A percentile compares a stretch with the other conserved stretches of the same genome.
phyloP scores from a whole-genome alignment of 208 protist genomes.

The Naegleria lovaniensis region DNA sequence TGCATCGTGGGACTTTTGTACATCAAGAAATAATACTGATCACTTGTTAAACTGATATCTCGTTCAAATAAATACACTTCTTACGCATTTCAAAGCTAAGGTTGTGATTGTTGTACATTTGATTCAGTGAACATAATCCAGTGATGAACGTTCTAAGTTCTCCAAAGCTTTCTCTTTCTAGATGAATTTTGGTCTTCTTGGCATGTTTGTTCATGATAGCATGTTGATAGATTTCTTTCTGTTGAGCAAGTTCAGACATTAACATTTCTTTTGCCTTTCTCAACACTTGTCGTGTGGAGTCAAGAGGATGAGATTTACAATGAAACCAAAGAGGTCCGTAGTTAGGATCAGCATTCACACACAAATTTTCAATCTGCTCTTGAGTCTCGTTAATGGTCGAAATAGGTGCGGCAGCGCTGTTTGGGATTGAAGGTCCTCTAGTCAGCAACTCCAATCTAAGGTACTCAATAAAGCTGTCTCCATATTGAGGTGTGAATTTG shows the following conservation, averaged over 20 bases:
- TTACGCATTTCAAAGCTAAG: neutral
- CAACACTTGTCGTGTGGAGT: conserved; percentile 6
- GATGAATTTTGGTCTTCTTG: neutral
- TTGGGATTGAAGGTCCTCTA: neutral
- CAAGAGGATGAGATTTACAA: neutral
- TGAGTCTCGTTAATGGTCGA: neutral
- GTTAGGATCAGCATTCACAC: conserved; percentile 70
- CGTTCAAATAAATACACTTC: neutral
- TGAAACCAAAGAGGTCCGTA: conserved; percentile 67
- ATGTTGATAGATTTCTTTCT: neutral
- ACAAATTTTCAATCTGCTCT: conserved; percentile 39
- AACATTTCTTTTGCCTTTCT: conserved; percentile 8
- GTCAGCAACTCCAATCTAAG: conserved; percentile 54
- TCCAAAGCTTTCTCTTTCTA: neutral
- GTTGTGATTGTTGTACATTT: neutral
- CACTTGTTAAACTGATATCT: neutral
- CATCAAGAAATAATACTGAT: neutral
- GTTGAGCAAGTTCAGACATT: neutral
- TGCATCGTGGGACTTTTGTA: neutral
- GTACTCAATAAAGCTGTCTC: conserved; percentile 76
- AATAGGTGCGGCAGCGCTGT: neutral
- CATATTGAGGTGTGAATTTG: conserved; percentile 79
- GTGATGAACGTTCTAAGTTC: neutral
- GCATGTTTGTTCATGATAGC: neutral
- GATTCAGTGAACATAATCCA: neutral